Base-by-base conservation (phyloP, 768 basidiomycete species). In the Crassisporium funariophilum region DNA sequence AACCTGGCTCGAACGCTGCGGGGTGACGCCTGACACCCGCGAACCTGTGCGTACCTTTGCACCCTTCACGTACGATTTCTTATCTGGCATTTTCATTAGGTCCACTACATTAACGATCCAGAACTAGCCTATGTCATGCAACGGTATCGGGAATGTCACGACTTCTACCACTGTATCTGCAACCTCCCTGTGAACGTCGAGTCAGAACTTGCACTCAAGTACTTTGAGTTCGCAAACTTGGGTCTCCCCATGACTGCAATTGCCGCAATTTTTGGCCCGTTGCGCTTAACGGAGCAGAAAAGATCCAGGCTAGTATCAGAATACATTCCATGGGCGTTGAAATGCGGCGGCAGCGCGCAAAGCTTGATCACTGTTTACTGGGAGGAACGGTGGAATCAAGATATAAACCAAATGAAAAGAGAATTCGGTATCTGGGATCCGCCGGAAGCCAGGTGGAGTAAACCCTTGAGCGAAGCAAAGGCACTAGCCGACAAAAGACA, bases 101-200 rank as follows among this genome's bases (percentile, higher is more conserved):
- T 97, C 5, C 90, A 86, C 54, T 98, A 98, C 60, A 86, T 98
- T 46, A 82, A 88, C 60, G 92, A 98, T 59, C 93, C 94, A 2
- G 95, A 97, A 59, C 80, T 97, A 9, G 97, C 97, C 19, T 98
- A 97, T 66, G 90, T 98, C 45, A 92, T 99, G 88, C 91, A 95
- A 56, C 86, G 95, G 41, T 99, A 98, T 65, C 86, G 95, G 19
- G 95, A 99, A 70, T 95, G 89, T 53, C 97, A 99, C 68, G 95
- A 99, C 69, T 87, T 98, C 56, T 97, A 98, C 62, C 97, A 99
- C 62, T 91, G 90, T 59, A 78, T 98, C 50, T 84, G 84, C 70
- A 83, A 83, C 56, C 77, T 98, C 7, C 94, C 93, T 0, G 92
- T 98, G 47, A 86, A 85, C 50, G 88, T 95, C 59, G 82, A 88